Evolutionary conservation across 345 rosid species (phyloP).

Genomic region (Mangifera indica): DNA sequence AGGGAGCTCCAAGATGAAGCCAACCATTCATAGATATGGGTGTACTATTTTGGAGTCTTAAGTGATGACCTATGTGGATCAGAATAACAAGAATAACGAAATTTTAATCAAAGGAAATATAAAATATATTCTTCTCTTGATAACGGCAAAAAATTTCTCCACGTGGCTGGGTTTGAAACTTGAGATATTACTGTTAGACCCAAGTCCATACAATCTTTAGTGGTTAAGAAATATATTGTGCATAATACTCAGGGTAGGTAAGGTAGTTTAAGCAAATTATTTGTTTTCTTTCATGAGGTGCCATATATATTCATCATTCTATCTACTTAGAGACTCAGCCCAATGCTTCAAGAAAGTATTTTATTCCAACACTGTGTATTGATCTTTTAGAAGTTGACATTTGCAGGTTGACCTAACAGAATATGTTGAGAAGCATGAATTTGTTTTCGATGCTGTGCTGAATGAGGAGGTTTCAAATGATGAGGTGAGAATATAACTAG

Average conservation of each 20-base stretch:
- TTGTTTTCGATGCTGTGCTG: conserved; percentile 90
- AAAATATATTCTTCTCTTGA: too few relatives aligned
- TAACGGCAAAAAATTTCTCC: too few relatives aligned
- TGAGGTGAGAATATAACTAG: conserved; percentile 54
- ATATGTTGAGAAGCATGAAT: conserved; percentile 90
- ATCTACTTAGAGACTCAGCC: not conserved
- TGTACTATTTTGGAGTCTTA: not conserved
- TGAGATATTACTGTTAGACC: too few relatives aligned
- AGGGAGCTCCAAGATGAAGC: not conserved
- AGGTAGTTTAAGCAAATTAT: not conserved
- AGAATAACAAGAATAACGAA: conserved; percentile 2
- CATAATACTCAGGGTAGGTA: too few relatives aligned
- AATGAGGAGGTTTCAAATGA: conserved; percentile 98
- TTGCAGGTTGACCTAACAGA: conserved; percentile 94
- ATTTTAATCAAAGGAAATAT: not conserved
- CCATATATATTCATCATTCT: not conserved
- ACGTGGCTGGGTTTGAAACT: too few relatives aligned
- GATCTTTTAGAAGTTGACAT: conserved; percentile 14
- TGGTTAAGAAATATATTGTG: too few relatives aligned
- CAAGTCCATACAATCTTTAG: too few relatives aligned
- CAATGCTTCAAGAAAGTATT: conserved; percentile 4
- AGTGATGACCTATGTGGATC: not conserved
- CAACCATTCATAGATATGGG: not conserved
- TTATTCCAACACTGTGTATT: not conserved
- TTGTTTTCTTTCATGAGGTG: not conserved